These are phyloP conservation scores for Pythium vanterpoolii DNA, from an alignment of 352 stramenopile genomes.

Conservation along the genomic window DNA sequence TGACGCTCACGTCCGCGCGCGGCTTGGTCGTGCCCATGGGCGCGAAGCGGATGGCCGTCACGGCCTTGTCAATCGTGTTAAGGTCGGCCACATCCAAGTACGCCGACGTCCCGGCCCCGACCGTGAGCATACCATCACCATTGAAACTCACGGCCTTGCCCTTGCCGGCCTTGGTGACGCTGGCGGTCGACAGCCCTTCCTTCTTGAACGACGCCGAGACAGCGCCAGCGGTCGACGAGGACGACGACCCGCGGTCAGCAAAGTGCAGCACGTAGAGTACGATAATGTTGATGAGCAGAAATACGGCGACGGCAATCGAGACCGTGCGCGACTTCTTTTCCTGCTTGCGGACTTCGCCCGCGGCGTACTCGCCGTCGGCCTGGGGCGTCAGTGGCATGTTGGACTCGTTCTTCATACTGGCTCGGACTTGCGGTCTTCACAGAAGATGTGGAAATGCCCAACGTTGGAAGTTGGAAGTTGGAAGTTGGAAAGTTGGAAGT, in stretches of 20 bases:
- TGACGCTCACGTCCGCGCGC: slow-evolving; percentile 45
- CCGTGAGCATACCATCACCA: slow-evolving; percentile 39
- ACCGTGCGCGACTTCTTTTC: slow-evolving; percentile 30
- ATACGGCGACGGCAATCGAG: slow-evolving; percentile 36
- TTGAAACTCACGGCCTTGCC: slow-evolving; percentile 67
- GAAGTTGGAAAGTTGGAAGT: background rate
- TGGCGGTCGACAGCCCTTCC: slow-evolving; percentile 3
- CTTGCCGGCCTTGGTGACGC: slow-evolving; percentile 25
- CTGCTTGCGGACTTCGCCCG: slow-evolving; percentile 11
- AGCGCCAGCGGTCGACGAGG: slow-evolving; percentile 18
- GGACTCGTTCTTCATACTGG: slow-evolving; percentile 28
- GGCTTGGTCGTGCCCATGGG: slow-evolving; percentile 43
- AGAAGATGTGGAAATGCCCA: slow-evolving; percentile 29
- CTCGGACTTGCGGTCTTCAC: slow-evolving; percentile 6
- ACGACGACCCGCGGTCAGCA: slow-evolving; percentile 45
- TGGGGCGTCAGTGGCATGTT: slow-evolving; percentile 50
- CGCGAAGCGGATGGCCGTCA: slow-evolving; percentile 64
- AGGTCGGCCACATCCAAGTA: slow-evolving; percentile 57
- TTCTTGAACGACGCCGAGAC: slow-evolving; percentile 33
- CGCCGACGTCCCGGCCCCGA: slow-evolving; percentile 64
- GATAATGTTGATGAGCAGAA: slow-evolving; percentile 79
- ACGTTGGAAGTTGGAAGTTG: background rate
- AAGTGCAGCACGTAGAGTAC: slow-evolving; percentile 84
- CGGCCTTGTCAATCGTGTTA: slow-evolving; percentile 37
- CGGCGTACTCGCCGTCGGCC: slow-evolving; percentile 33